phyloP scores from a whole-genome alignment of 768 basidiomycete species.

The Arthromyces matolae region DNA sequence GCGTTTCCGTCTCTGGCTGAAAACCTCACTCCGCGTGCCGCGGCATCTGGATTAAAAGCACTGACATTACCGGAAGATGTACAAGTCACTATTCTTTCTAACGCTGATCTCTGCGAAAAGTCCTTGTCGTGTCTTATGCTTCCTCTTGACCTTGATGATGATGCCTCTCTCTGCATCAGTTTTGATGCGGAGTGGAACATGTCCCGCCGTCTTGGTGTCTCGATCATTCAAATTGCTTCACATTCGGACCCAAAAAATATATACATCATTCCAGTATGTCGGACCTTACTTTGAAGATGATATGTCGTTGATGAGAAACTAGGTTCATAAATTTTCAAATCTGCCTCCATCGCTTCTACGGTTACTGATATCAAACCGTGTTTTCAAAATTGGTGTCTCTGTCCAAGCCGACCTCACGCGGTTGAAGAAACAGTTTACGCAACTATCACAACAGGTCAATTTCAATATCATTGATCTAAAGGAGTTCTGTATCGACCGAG shows the following conservation, averaged over 20 bases:
- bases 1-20: slow-evolving; percentile 7
- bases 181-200: background rate
- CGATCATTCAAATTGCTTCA: background rate
- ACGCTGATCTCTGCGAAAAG: background rate
- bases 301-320: background rate
- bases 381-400: slow-evolving; percentile 8
- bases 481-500: slow-evolving; percentile 3
- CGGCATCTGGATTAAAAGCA: background rate
- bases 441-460: background rate
- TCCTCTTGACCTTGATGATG: background rate
- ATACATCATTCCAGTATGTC: background rate
- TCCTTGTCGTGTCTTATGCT: background rate
- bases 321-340: background rate
- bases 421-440: slow-evolving; percentile 6
- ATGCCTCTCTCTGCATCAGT: background rate
- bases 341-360: background rate
- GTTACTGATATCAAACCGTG: background rate
- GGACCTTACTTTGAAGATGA: background rate
- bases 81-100: background rate
- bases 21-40: slow-evolving; percentile 2
- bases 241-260: background rate
- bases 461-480: slow-evolving; percentile 9
- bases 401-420: slow-evolving; percentile 3
- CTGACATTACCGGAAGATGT: background rate
- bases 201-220: background rate